Base-by-base conservation (phyloP, 2,329 filamentous ascomycete species). In the Fusarium phyllophilum region DNA sequence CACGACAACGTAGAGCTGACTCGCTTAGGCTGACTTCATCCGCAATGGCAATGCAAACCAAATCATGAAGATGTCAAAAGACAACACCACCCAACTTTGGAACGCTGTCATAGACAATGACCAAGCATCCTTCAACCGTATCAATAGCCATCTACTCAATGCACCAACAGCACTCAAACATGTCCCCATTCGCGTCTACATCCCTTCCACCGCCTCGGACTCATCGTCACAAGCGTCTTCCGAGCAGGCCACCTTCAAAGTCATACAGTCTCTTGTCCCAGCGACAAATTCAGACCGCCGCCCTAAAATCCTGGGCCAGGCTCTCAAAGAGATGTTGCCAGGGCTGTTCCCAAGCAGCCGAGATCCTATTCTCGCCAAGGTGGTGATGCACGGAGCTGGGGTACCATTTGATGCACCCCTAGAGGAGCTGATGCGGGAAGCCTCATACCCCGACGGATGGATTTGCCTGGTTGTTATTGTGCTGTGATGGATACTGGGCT, bases 381-480 rank as follows among this genome's bases (percentile, higher is more conserved):
- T 93, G 5, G 88, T 98, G 12, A 83, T 98, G 77, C 96, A 99
- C 84, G 96, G 96, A 2, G 94, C 92, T 3, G 88, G 91, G 2
- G 89, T 97, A 66, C 96, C 96, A 2, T 93, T 98, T 85, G 84
- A 86, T 67, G 93, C 95, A 3, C 91, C 91, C 31, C 82, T 99
- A 24, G 93, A 94, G 78, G 96, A 98, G 52, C 81, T 99, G 66
- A 93, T 96, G 83, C 89, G 91, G 64, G 92, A 93, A 78, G 93
- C 93, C 8, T 91, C 94, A 4, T 98, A 98, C 85, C 91, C 94
- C 1, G 96, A 99, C 83, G 96, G 96, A 0, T 99, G 95, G 92
- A 82, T 97, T 33, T 94, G 94, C 81, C 83, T 98, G 46, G 93
- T 94, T 59, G 89, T 98, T 10, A 88, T 91, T 26, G 92, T 97